Evolutionary conservation across 2,329 filamentous ascomycete species (phyloP).

Genomic region (Aspergillus ruber): DNA sequence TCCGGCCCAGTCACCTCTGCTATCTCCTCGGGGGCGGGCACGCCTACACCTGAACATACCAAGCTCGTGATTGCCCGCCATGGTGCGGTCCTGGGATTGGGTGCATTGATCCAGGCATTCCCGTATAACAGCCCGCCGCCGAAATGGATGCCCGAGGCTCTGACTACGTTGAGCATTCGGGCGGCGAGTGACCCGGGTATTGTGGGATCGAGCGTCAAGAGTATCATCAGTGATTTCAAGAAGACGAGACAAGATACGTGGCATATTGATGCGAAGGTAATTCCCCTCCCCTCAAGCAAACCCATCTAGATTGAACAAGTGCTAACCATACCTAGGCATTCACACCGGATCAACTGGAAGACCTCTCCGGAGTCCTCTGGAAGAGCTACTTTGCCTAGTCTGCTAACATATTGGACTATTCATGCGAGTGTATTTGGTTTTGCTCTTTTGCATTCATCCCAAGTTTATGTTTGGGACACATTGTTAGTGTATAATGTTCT

Average conservation of each 20-base stretch:
- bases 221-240: slow-evolving; percentile 93
- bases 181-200: slow-evolving; percentile 85
- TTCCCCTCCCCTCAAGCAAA: slow-evolving; percentile 13
- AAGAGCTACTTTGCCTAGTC: slow-evolving; percentile 94
- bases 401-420: not conserved
- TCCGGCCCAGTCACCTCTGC: slow-evolving; percentile 36
- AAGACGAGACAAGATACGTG: slow-evolving; percentile 99
- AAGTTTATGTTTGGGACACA: no score
- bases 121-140: slow-evolving; percentile 92
- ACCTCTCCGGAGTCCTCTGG: slow-evolving; percentile 93
- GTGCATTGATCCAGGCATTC: slow-evolving; percentile 88
- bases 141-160: slow-evolving; percentile 84
- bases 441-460: no score
- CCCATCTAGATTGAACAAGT: not conserved
- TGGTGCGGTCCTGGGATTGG: slow-evolving; percentile 84
- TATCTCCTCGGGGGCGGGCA: slow-evolving; percentile 39
- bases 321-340: slow-evolving; percentile 55
- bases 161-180: slow-evolving; percentile 75
- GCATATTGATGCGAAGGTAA: slow-evolving; percentile 95
- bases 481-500: not conserved
- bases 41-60: slow-evolving; percentile 52
- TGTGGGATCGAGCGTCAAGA: slow-evolving; percentile 93
- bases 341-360: slow-evolving; percentile 84
- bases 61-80: slow-evolving; percentile 76
- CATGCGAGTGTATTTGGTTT: not conserved